These are phyloP conservation scores for Perkinsus olseni DNA, from an alignment of 169 alveolate genomes.

Conservation along the genomic window DNA sequence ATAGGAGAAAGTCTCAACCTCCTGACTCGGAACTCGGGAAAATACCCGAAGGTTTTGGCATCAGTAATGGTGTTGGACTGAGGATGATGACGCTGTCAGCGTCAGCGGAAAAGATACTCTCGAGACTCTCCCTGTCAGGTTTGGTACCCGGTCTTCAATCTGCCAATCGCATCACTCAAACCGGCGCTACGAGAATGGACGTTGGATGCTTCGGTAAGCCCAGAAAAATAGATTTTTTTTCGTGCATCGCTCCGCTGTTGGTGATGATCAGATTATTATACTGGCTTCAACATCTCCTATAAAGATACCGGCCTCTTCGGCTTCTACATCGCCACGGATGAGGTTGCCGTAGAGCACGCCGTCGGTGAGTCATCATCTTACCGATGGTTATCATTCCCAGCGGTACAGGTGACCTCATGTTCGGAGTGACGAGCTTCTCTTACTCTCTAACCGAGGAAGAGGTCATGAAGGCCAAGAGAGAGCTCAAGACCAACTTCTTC, in stretches of 20 bases:
- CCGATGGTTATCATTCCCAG: neutral
- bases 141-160: slow-evolving; percentile 49
- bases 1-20: no score
- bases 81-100: no score
- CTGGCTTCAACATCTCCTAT: slow-evolving; percentile 76
- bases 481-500: slow-evolving; percentile 30
- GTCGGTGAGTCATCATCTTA: slow-evolving; percentile 37
- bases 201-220: slow-evolving; percentile 41
- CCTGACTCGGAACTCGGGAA: no score
- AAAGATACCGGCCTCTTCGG: slow-evolving; percentile 89
- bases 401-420: slow-evolving; percentile 41
- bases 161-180: slow-evolving; percentile 58
- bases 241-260: slow-evolving; percentile 26
- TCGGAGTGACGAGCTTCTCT: slow-evolving; percentile 62
- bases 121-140: slow-evolving; percentile 19
- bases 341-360: slow-evolving; percentile 68
- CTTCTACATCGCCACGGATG: slow-evolving; percentile 62
- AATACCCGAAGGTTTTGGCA: no score
- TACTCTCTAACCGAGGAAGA: slow-evolving; percentile 60
- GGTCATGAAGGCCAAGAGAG: slow-evolving; percentile 61
- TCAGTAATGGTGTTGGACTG: no score
- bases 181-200: slow-evolving; percentile 58
- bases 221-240: no score
- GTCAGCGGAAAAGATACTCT: no score
- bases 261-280: slow-evolving; percentile 57